Conservation (phyloP, 352 stramenopile genomes). For the Phytophthora multivora region DNA sequence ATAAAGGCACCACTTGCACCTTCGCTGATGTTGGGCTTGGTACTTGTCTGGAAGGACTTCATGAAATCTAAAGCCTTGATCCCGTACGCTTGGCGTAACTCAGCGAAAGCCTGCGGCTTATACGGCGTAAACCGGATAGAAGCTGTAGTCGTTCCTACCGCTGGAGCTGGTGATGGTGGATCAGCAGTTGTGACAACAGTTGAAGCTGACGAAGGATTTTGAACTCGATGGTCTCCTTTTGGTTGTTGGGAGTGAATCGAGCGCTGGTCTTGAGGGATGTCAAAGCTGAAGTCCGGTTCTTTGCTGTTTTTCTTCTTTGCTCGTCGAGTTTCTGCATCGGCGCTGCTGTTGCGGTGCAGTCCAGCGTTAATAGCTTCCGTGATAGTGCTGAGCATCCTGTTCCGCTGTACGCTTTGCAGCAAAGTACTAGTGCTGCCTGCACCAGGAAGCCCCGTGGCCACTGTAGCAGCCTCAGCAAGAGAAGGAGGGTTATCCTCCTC, state of each 20-base stretch:
- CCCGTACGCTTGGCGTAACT: slow-evolving; percentile 71
- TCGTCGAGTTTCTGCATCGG: slow-evolving; percentile 16
- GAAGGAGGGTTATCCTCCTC: slow-evolving; percentile 12
- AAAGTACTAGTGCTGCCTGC: slow-evolving; percentile 14
- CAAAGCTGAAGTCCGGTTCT: slow-evolving; percentile 37
- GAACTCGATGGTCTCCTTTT: slow-evolving; percentile 8
- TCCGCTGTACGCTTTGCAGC: slow-evolving; percentile 26
- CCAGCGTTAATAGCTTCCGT: slow-evolving; percentile 34
- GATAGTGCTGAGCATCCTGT: slow-evolving; percentile 35
- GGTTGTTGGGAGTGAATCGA: slow-evolving; percentile 19
- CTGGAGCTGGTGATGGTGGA: slow-evolving; percentile 1
- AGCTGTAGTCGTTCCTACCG: slow-evolving; percentile 17
- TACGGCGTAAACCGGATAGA: slow-evolving; percentile 82
- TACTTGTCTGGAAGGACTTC: slow-evolving; percentile 79
- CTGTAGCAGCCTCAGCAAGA: slow-evolving; percentile 31
- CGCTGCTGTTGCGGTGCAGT: slow-evolving; percentile 32
- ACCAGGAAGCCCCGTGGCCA: slow-evolving; percentile 21
- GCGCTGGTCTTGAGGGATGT: slow-evolving; percentile 39
- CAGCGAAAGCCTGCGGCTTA: slow-evolving; percentile 69
- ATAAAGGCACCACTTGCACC: slow-evolving; percentile 92
- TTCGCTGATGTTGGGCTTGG: slow-evolving; percentile 90
- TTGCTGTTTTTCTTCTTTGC: slow-evolving; percentile 25
- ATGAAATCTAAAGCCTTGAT: slow-evolving; percentile 74
- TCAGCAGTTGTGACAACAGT: slow-evolving; percentile 21
- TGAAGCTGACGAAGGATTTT: slow-evolving; percentile 34